These are phyloP conservation scores for Austroboletus novae-zelandiae DNA, from an alignment of 1,284 basidiomycete genomes.

Conservation along the genomic window DNA sequence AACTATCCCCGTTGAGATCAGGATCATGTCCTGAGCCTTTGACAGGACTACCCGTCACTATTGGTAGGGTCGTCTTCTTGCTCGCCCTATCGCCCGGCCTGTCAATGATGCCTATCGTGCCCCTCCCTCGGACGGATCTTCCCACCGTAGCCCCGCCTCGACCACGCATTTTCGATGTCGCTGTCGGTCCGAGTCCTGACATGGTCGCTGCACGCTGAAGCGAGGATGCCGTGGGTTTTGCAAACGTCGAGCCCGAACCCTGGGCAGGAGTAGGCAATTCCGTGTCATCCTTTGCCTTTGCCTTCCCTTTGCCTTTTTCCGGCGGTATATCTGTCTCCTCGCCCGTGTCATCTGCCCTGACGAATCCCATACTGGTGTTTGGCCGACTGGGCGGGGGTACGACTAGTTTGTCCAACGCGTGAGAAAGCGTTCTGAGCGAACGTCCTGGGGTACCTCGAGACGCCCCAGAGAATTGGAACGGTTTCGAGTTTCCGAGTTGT, in stretches of 20 bases:
- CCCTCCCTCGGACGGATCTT: constrained; percentile 16
- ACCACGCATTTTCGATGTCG: background rate
- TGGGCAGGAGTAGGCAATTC: constrained; percentile 10
- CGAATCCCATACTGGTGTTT: constrained; percentile 65
- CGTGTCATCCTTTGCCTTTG: constrained; percentile 22
- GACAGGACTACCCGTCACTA: constrained; percentile 55
- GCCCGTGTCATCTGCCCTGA: constrained; percentile 23
- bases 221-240: constrained; percentile 33
- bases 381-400: constrained; percentile 59
- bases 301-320: constrained; percentile 13
- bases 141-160: constrained; percentile 1
- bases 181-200: constrained; percentile 5
- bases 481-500: constrained; percentile 4
- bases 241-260: constrained; percentile 15
- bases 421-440: constrained; percentile 48
- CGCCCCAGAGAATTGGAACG: constrained; percentile 1
- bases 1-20: background rate
- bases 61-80: constrained; percentile 61
- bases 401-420: constrained; percentile 61
- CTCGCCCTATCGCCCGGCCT: constrained; percentile 52
- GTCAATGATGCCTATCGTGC: constrained; percentile 23
- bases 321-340: constrained; percentile 14
- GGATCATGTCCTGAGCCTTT: constrained; percentile 38
- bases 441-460: constrained; percentile 8
- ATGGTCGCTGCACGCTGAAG: constrained; percentile 26